phyloP scores from a whole-genome alignment of 805 yeast genomes.

The Kuraishia hungarica region DNA sequence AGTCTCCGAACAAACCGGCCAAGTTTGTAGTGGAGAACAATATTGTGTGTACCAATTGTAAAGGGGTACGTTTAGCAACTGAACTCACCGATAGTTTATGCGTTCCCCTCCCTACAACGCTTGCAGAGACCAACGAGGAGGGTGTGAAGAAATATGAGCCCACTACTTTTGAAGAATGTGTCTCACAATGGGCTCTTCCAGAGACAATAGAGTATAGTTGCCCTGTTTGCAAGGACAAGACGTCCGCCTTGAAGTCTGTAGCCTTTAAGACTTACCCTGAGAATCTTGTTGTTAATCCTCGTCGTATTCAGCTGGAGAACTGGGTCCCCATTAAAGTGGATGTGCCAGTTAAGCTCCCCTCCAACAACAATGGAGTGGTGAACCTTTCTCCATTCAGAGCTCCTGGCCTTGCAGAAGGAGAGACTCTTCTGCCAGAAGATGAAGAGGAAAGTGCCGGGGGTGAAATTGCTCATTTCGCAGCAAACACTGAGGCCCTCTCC shows the following conservation, averaged over 20 bases:
- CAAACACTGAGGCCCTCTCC: slow-evolving; percentile 46
- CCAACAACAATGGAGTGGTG: slow-evolving; percentile 21
- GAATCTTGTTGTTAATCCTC: slow-evolving; percentile 62
- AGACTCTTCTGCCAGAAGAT: slow-evolving; percentile 30
- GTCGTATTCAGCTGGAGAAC: slow-evolving; percentile 73
- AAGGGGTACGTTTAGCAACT: slow-evolving; percentile 45
- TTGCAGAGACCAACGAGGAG: slow-evolving; percentile 28
- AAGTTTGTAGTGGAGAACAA: slow-evolving; percentile 61
- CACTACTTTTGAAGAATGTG: slow-evolving; percentile 40
- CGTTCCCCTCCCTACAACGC: slow-evolving; percentile 43
- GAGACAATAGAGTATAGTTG: slow-evolving; percentile 62
- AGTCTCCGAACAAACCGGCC: slow-evolving; percentile 44
- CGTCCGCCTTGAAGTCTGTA: slow-evolving; percentile 30
- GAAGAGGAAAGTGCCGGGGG: slow-evolving; percentile 13
- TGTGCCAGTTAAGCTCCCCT: slow-evolving; percentile 56
- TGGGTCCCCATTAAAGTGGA: slow-evolving; percentile 86
- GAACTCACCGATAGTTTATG: slow-evolving; percentile 60
- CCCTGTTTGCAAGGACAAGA: slow-evolving; percentile 35
- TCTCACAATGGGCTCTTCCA: slow-evolving; percentile 32
- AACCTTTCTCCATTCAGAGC: slow-evolving; percentile 30
- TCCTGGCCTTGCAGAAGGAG: slow-evolving; percentile 31
- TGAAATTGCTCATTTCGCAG: slow-evolving; percentile 28
- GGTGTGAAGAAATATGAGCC: slow-evolving; percentile 39
- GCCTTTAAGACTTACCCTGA: slow-evolving; percentile 61
- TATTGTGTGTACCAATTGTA: slow-evolving; percentile 48